Base-by-base conservation (phyloP, 129 eudicot species). In the Logfia minima region DNA sequence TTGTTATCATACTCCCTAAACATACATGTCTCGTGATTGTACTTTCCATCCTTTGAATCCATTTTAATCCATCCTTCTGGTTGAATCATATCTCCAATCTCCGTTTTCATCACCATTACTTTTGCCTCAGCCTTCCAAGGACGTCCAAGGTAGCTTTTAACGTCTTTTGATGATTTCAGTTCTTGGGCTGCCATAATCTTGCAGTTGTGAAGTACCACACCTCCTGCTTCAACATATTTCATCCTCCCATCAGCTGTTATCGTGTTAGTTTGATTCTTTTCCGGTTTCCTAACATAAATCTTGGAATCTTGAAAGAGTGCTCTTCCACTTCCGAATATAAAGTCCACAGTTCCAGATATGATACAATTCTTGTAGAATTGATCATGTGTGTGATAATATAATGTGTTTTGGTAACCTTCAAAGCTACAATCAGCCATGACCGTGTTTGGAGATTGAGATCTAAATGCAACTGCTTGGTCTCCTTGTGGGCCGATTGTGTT, bases 321-420 rank as follows among this genome's bases (percentile, higher is more conserved):
- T 6, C 86, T 19, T 0, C 91, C 94, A 61, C 70, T 70, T 8
- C 94, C 94, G 11, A 83, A 75, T 66, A 89, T 75, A 78, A 89
- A 77, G 67, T 88, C 93, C 0, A 84, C 37, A 9, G 90, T 88
- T 2, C 93, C 93, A 0, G 56, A 84, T 24, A 89, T 76, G 72
- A 51, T 39, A 8, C 94, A 89, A 53, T 80, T 84, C 35, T 83
- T 79, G 66, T 86, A 89, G 79, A 89, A 89, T n/a, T 86, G 91
- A 7, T 84, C 73, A 22, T 68, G 75, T 8, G 75, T 18, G 39
- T 86, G 94, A 67, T 86, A 86, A 84, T 86, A 86, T 45, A 89
- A 62, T 2, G 91, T 86, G 85, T 87, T 79, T 34, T 89, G 91
- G 82, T 64, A 77, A 3, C 87, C 94, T 61, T 84, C 91, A 19